Percentiles rank a stretch among this genome's conserved stretches.
Conservation (phyloP, 2,329 filamentous ascomycete species). For the Colletotrichum somersetense region DNA sequence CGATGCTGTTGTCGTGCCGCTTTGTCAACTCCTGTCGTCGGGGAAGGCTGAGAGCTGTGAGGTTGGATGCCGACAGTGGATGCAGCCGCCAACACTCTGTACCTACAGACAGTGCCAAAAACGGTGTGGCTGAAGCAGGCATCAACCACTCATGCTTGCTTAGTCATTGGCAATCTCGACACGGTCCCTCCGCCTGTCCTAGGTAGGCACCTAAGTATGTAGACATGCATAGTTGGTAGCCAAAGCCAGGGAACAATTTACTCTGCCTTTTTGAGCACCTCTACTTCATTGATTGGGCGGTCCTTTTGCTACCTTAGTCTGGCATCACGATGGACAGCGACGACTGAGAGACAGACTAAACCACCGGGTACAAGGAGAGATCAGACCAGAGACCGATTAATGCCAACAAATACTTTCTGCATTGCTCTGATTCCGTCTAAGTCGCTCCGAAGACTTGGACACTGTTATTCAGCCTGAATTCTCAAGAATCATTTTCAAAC, state of each 20-base stretch:
- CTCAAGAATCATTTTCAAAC: constrained; percentile 72
- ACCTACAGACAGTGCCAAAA: constrained; percentile 19
- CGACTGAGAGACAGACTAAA: neutral
- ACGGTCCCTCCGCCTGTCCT: neutral
- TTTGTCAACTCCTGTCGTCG: constrained; percentile 26
- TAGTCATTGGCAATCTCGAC: neutral
- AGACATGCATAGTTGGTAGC: neutral
- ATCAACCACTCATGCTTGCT: neutral
- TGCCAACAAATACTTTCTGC: neutral
- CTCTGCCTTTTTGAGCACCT: neutral
- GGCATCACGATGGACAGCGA: neutral
- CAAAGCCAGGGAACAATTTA: neutral
- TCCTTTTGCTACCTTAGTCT: neutral
- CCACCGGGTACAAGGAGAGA: neutral
- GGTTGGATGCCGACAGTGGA: constrained; percentile 9
- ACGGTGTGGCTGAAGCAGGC: neutral
- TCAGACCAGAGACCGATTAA: neutral
- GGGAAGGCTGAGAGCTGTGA: constrained; percentile 22
- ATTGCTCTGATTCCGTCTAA: neutral
- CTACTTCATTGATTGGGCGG: neutral
- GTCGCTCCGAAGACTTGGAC: too few species aligned
- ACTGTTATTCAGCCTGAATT: neutral
- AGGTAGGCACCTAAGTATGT: neutral
- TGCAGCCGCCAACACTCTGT: neutral
- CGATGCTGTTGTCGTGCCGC: constrained; percentile 23